Conservation (phyloP, 768 basidiomycete species). For the Tricholomella constricta region DNA sequence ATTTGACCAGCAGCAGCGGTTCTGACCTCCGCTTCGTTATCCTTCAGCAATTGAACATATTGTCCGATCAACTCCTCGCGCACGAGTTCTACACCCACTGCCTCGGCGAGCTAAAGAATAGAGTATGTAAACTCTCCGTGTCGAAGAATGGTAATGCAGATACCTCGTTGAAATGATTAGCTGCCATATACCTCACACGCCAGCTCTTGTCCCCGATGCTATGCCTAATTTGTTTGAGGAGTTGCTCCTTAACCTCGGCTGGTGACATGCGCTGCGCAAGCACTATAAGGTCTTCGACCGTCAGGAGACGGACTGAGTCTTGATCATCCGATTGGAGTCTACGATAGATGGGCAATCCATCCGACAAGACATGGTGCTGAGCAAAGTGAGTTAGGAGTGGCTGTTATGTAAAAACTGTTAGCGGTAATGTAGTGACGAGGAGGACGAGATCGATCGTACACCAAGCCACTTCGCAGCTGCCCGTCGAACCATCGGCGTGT, state of each 20-base stretch:
- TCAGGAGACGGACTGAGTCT: conserved; percentile 94
- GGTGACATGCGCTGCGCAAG: conserved; percentile 85
- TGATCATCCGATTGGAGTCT: conserved; percentile 95
- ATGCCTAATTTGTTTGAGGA: conserved; percentile 84
- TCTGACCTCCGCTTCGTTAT: conserved; percentile 98
- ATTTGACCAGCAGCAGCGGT: conserved; percentile 96
- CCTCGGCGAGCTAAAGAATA: conserved; percentile 73
- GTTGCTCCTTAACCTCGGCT: conserved; percentile 87
- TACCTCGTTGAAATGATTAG: conserved; percentile 95
- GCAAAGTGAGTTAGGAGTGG: conserved; percentile 78
- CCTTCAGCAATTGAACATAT: conserved; percentile 92
- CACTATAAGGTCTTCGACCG: conserved; percentile 93
- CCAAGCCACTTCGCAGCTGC: conserved; percentile 97
- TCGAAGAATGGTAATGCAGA: conserved; percentile 12
- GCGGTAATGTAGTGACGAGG: neutral
- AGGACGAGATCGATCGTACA: conserved; percentile 50
- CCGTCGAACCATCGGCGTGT: conserved; percentile 98
- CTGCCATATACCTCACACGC: conserved; percentile 99
- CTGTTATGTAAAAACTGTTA: conserved; percentile 38
- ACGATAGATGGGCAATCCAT: conserved; percentile 90
- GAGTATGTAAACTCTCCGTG: neutral
- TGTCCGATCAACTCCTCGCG: conserved; percentile 93
- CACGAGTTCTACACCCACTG: conserved; percentile 87
- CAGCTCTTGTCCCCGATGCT: conserved; percentile 96
- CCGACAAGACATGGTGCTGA: conserved; percentile 78